phyloP scores from a whole-genome alignment of 2,329 filamentous ascomycete genomes.

The Colletotrichum karsti region DNA sequence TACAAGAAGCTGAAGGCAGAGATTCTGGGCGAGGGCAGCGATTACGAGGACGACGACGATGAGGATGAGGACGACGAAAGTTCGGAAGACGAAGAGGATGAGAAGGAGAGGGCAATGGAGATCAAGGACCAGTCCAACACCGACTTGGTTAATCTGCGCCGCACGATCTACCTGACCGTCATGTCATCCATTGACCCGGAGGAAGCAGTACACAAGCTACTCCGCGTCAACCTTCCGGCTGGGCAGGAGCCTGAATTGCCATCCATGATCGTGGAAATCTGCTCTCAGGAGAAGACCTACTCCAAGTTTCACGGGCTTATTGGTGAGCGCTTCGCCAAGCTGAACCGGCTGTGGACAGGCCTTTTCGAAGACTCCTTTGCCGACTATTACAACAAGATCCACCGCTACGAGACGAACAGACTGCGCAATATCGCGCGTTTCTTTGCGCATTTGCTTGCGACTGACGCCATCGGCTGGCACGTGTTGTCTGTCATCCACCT shows the following conservation, averaged over 20 bases:
- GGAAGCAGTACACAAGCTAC: conserved; percentile 96
- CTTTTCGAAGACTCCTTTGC: conserved; percentile 90
- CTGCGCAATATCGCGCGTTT: conserved; percentile 94
- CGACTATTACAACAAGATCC: conserved; percentile 97
- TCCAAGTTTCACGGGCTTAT: conserved; percentile 97
- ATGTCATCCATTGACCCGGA: conserved; percentile 97
- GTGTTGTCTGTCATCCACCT: conserved; percentile 84
- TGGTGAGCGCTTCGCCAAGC: conserved; percentile 92
- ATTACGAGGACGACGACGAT: conserved; percentile 73
- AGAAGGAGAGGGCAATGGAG: conserved; percentile 85
- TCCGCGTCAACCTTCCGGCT: conserved; percentile 88
- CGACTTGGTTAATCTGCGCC: conserved; percentile 90
- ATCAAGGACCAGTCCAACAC: conserved; percentile 99
- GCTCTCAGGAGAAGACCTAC: conserved; percentile 95
- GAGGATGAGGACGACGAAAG: conserved; percentile 67
- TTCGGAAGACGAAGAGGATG: conserved; percentile 76
- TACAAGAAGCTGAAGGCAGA: conserved; percentile 93
- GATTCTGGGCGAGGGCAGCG: conserved; percentile 93
- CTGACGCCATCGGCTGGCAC: conserved; percentile 93
- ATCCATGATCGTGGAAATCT: conserved; percentile 97
- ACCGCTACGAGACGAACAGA: conserved; percentile 95
- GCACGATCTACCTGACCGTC: conserved; percentile 96
- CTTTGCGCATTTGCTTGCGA: conserved; percentile 90
- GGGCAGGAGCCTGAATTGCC: conserved; percentile 91
- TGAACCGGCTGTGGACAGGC: conserved; percentile 94